Conservation (phyloP, 2,329 filamentous ascomycete genomes). For the Fusarium nelsonii region DNA sequence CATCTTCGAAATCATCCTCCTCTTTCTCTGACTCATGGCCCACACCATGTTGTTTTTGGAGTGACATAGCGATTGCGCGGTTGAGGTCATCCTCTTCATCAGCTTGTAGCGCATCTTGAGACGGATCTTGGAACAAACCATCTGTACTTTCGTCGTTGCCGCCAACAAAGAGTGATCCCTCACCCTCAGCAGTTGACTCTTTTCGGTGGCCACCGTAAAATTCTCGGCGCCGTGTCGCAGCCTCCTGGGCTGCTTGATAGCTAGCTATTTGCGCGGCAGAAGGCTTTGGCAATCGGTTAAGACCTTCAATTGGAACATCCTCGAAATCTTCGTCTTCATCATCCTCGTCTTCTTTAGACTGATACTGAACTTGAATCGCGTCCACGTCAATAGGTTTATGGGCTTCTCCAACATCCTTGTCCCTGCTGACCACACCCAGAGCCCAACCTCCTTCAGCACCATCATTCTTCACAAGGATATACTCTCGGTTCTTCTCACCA, state of each 20-base stretch:
- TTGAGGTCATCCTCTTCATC: conserved; percentile 74
- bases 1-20: conserved; percentile 63
- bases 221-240: conserved; percentile 46
- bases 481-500: conserved; percentile 90
- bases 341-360: conserved; percentile 69
- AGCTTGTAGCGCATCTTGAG: conserved; percentile 54
- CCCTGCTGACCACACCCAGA: conserved; percentile 88
- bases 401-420: conserved; percentile 81
- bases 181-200: conserved; percentile 52
- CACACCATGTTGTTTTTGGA: conserved; percentile 71
- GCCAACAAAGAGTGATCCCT: conserved; percentile 62
- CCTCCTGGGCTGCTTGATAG: conserved; percentile 46
- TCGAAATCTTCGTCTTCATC: conserved; percentile 88
- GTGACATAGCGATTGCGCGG: conserved; percentile 85
- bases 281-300: conserved; percentile 82
- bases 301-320: conserved; percentile 89
- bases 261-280: conserved; percentile 40
- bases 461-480: conserved; percentile 95
- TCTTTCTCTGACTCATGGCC: conserved; percentile 55
- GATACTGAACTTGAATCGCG: conserved; percentile 68
- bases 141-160: conserved; percentile 47
- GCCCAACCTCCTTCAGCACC: conserved; percentile 97
- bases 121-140: conserved; percentile 47
- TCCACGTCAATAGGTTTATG: conserved; percentile 96
- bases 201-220: conserved; percentile 42